Evolutionary conservation across 169 alveolate genomes (phyloP).

Genomic region (Toxoplasma gondii): DNA sequence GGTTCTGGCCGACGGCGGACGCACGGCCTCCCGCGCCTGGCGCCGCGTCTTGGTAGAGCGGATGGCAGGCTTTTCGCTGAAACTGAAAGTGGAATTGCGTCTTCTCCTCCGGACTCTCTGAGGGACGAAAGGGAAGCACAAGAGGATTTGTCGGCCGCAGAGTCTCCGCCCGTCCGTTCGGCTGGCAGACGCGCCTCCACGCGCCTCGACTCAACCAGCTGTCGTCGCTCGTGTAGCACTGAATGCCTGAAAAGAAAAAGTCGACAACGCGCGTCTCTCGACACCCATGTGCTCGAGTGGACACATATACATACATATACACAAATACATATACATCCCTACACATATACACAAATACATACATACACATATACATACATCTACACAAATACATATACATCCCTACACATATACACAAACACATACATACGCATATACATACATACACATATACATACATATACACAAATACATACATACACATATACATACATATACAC

Average conservation of each 20-base stretch:
- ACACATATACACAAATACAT: neutral
- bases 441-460: neutral
- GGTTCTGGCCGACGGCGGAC: neutral
- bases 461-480: neutral
- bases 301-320: neutral
- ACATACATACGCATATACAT: neutral
- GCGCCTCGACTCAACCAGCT: slow-evolving; percentile 59
- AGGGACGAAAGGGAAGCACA: slow-evolving; percentile 47
- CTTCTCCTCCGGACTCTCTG: slow-evolving; percentile 4
- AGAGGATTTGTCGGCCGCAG: slow-evolving; percentile 56
- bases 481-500: neutral
- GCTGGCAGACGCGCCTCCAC: slow-evolving; percentile 42
- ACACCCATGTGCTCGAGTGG: neutral
- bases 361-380: neutral
- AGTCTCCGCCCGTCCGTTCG: slow-evolving; percentile 14
- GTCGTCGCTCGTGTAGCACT: slow-evolving; percentile 69
- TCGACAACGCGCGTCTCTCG: neutral
- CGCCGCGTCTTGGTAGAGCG: neutral
- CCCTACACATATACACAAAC: neutral
- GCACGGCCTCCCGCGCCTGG: neutral
- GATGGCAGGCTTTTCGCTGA: neutral
- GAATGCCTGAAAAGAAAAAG: slow-evolving; percentile 45
- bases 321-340: too few relatives aligned
- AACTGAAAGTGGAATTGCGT: slow-evolving; percentile 17
- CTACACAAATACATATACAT: neutral